phyloP scores from a whole-genome alignment of 2,329 filamentous ascomycete genomes.

The Alternaria consortialis region DNA sequence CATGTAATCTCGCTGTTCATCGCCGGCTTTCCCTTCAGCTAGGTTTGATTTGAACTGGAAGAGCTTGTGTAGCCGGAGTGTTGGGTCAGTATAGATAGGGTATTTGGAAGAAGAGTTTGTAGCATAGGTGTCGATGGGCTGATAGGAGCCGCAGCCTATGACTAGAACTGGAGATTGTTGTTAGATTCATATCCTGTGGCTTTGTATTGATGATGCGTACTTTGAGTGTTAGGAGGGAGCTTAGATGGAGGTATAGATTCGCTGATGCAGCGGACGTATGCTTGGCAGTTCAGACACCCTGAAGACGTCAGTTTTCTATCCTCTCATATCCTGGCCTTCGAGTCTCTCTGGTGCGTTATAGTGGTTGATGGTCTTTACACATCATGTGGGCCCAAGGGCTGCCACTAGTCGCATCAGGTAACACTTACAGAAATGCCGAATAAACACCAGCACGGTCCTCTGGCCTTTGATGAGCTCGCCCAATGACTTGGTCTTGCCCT shows the following conservation, averaged over 20 bases:
- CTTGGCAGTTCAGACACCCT: slow-evolving; percentile 41
- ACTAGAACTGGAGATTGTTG: slow-evolving; percentile 24
- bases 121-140: slow-evolving; percentile 35
- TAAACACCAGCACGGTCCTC: slow-evolving; percentile 30
- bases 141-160: slow-evolving; percentile 34
- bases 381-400: background rate
- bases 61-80: slow-evolving; percentile 26
- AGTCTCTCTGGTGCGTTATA: background rate
- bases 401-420: background rate
- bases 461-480: slow-evolving; percentile 27
- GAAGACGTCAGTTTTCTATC: background rate
- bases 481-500: slow-evolving; percentile 21
- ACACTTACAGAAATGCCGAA: slow-evolving; percentile 34
- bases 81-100: slow-evolving; percentile 37
- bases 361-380: background rate
- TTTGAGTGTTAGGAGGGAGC: slow-evolving; percentile 28
- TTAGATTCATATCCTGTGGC: background rate
- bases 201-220: slow-evolving; percentile 14
- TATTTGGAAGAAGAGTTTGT: slow-evolving; percentile 26
- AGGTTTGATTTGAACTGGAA: slow-evolving; percentile 34
- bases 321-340: background rate
- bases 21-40: slow-evolving; percentile 19
- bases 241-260: slow-evolving; percentile 29
- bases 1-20: slow-evolving; percentile 35
- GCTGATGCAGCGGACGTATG: slow-evolving; percentile 31